Conservation (phyloP, 495 filamentous ascomycete genomes). For the Hyaloscypha variabilis region DNA sequence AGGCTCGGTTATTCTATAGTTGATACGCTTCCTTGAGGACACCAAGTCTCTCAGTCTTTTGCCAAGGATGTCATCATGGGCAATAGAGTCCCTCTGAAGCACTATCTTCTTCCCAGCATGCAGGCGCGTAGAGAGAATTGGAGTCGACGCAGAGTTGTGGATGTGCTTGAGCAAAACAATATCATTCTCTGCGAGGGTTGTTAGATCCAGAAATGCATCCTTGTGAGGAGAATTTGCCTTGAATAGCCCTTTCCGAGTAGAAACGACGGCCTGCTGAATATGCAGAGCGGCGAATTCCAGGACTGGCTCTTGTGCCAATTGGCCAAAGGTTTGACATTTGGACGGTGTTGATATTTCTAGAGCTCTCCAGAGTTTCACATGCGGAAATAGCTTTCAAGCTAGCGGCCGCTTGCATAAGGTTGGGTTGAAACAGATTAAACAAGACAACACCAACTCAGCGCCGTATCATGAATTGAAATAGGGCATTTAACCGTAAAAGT, state of each 20-base stretch:
- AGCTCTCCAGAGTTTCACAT: not conserved
- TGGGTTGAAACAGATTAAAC: too few relatives aligned
- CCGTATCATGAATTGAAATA: too few relatives aligned
- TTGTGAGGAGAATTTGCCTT: conserved; percentile 14
- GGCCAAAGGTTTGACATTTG: not conserved
- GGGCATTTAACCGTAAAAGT: too few relatives aligned
- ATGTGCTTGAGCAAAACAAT: conserved; percentile 25
- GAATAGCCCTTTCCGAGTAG: not conserved
- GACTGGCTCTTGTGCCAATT: not conserved
- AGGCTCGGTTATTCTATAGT: conserved; percentile 60
- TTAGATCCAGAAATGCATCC: conserved; percentile 1
- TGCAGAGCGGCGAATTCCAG: not conserved
- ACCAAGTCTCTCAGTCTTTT: conserved; percentile 57
- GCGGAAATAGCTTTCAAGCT: not conserved
- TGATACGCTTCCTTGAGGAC: conserved; percentile 48
- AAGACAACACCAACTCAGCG: too few relatives aligned
- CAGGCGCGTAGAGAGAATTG: conserved; percentile 46
- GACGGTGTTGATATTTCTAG: not conserved
- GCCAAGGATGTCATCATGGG: conserved; percentile 67
- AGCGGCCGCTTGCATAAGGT: not conserved
- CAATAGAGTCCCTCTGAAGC: conserved; percentile 51
- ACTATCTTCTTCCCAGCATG: conserved; percentile 45
- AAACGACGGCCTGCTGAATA: not conserved
- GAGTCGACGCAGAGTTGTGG: not conserved
- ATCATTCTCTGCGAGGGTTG: conserved; percentile 21